Percentiles rank a stretch among this genome's conserved stretches.
Conservation (phyloP, 164 flowering plant species). For the Stephania cephalantha region DNA sequence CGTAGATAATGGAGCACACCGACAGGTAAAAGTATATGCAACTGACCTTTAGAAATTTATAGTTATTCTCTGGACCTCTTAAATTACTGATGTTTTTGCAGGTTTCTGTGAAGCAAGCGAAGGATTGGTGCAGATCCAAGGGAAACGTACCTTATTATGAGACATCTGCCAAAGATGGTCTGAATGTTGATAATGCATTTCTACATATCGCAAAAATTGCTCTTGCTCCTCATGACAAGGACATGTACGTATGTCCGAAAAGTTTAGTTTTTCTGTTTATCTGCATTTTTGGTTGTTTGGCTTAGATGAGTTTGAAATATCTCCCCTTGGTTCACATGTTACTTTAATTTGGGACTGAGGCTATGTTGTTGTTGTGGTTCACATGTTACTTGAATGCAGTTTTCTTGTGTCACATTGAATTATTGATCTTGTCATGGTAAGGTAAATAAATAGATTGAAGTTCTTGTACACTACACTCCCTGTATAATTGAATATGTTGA, state of each 20-base stretch:
- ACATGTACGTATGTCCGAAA: constrained; percentile 52
- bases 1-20: constrained; percentile 84
- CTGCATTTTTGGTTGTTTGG: not conserved
- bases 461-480: not conserved
- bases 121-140: constrained; percentile 82
- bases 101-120: constrained; percentile 93
- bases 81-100: constrained; percentile 14
- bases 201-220: constrained; percentile 68
- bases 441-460: not conserved
- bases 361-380: too few species aligned
- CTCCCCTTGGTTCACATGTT: not conserved
- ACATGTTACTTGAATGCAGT: not conserved
- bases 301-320: not conserved
- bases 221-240: constrained; percentile 55
- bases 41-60: not conserved
- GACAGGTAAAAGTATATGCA: constrained; percentile 56
- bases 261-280: not conserved
- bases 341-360: too few species aligned
- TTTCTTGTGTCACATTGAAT: not conserved
- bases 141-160: constrained; percentile 89
- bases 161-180: constrained; percentile 88
- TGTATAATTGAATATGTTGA: not conserved
- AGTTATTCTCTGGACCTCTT: not conserved
- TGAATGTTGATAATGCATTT: constrained; percentile 82
- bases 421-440: not conserved